A percentile compares a stretch with the other conserved stretches of the same genome.
These are phyloP conservation scores for Monilinia fructigena DNA, from an alignment of 2,329 filamentous ascomycete species.

Conservation along the genomic window DNA sequence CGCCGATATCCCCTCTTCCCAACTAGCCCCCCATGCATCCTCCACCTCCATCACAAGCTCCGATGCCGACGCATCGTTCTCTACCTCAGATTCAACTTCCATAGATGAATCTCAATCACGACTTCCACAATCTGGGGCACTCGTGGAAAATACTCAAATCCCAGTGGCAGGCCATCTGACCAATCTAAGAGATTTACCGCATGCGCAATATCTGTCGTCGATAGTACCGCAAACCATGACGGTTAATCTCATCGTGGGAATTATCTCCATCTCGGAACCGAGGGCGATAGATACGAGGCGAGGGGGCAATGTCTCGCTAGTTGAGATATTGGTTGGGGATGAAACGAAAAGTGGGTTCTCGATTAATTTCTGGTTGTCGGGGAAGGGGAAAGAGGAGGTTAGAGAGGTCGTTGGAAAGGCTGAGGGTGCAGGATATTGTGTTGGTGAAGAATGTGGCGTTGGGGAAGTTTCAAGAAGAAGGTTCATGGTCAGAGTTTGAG, in stretches of 20 bases:
- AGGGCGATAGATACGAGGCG: conserved; percentile 60
- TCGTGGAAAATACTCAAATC: conserved; percentile 28
- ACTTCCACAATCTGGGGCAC: conserved; percentile 28
- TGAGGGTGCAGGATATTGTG: conserved; percentile 74
- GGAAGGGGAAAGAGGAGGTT: conserved; percentile 34
- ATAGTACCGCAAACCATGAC: conserved; percentile 80
- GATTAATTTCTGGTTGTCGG: conserved; percentile 77
- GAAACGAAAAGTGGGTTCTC: conserved; percentile 79
- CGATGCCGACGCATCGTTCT: conserved; percentile 36
- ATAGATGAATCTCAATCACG: conserved; percentile 4
- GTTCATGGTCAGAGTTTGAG: conserved; percentile 85
- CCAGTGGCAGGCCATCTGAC: conserved; percentile 48
- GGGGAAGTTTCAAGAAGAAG: conserved; percentile 67
- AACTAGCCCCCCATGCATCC: conserved; percentile 44
- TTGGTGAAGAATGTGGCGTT: conserved; percentile 78
- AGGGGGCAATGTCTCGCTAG: conserved; percentile 60
- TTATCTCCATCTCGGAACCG: conserved; percentile 68
- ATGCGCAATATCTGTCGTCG: conserved; percentile 59
- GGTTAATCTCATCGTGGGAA: conserved; percentile 74
- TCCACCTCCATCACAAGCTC: conserved; percentile 41
- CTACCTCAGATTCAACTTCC: conserved; percentile 40
- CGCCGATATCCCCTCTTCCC: conserved; percentile 62
- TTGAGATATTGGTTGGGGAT: conserved; percentile 81
- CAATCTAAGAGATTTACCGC: conserved; percentile 69
- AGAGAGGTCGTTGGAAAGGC: conserved; percentile 41